These are phyloP conservation scores for Arthrobotrys conoides DNA, from an alignment of 2,329 filamentous ascomycete species.

Conservation along the genomic window DNA sequence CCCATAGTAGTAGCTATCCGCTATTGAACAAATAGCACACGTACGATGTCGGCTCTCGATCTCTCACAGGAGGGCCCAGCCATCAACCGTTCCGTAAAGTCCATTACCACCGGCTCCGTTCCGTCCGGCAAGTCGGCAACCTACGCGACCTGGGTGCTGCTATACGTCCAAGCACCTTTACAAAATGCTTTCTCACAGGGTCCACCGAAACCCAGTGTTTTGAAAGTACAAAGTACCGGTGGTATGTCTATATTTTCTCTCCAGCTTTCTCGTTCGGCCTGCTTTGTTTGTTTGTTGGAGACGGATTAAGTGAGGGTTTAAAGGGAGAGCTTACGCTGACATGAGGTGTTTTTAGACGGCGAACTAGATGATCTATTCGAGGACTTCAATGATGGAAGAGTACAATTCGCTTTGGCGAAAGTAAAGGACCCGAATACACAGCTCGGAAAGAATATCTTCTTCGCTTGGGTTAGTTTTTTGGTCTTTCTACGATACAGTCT, in stretches of 20 bases:
- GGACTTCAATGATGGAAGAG: conserved; percentile 94
- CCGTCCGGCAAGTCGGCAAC: conserved; percentile 80
- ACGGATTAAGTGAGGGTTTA: conserved; percentile 10
- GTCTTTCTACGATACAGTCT: conserved; percentile 5
- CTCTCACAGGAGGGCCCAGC: conserved; percentile 71
- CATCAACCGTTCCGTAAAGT: conserved; percentile 74
- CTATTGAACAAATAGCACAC: conserved; percentile 61
- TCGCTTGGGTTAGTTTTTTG: conserved; percentile 79
- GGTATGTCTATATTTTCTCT: conserved; percentile 71
- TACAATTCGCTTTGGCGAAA: conserved; percentile 97
- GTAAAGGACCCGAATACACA: conserved; percentile 93
- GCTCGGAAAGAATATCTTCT: conserved; percentile 91
- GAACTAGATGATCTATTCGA: conserved; percentile 91
- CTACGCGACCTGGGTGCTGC: conserved; percentile 92
- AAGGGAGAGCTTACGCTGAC: conserved; percentile 23
- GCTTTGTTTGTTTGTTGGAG: conserved; percentile 12
- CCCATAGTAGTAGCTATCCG: neutral
- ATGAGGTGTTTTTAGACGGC: conserved; percentile 75
- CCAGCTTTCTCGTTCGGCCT: neutral
- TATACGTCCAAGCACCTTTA: conserved; percentile 91
- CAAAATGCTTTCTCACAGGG: conserved; percentile 92
- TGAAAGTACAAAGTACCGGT: conserved; percentile 94
- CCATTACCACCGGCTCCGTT: conserved; percentile 75
- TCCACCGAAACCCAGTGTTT: conserved; percentile 87
- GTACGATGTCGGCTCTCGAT: conserved; percentile 83